Evolutionary conservation across 129 eudicot species (phyloP), one percentile per base, ranked within the genome.

Genomic region (Chrysanthemum makinoi): DNA sequence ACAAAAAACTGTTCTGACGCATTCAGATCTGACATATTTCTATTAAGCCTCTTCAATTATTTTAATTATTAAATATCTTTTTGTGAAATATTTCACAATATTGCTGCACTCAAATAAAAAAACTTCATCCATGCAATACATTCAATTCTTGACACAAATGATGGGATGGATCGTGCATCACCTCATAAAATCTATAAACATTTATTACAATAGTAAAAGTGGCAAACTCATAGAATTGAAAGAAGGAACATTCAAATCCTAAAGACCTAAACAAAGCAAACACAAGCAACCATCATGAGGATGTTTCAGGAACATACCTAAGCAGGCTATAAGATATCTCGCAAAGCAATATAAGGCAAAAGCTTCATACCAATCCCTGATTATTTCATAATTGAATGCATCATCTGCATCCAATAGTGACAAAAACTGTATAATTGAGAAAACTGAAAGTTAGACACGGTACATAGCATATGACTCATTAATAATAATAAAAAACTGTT

Each of bases 341-440:
- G 81, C 95, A 62, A 93, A 93, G 95, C 96, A 93, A 79, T 89
- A 93, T 65, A 93, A 77, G 13, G 98, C 98, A 82, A 93, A 89
- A 65, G 98, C 98, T 84, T 93, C 98, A 76, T 93, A 93, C 77
- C 98, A 93, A 68, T 93, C 98, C 79, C 96, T 81, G 79, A 93
- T 75, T 70, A 89, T 82, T 83, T 87, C 98, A 64, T 79, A 89
- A 84, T 89, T 85, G 72, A 93, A 93, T 43, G 96, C 96, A 62
- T 87, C 90, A 70, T 87, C 81, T 71, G 92, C 82, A 82, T 93
- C 77, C 85, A 87, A 72, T 64, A 93, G 70, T 47, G 98, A 93
- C 68, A 89, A 74, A 80, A 85, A 89, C 98, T 87, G 95, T 65
- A 68, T 15, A 64, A 77, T 57, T 70, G 62, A 54, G 55, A 68